These are phyloP conservation scores for Nakaseomyces uthaithaninus DNA, from an alignment of 1,139 yeast species.

Conservation along the genomic window DNA sequence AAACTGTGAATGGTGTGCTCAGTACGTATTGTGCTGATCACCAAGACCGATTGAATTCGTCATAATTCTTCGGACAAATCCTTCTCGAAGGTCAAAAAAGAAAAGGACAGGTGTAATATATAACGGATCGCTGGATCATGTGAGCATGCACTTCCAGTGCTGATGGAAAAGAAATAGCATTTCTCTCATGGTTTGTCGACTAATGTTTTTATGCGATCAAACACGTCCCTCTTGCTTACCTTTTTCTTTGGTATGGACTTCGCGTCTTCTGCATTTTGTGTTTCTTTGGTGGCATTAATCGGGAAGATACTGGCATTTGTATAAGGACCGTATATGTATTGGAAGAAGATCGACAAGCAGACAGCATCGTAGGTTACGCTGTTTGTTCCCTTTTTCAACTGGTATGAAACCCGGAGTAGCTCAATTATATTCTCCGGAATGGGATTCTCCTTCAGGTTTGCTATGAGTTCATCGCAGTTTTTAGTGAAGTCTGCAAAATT, in stretches of 20 bases:
- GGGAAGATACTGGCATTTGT: slow-evolving; percentile 10
- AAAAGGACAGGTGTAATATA: too few relatives aligned
- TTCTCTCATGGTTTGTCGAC: slow-evolving; percentile 21
- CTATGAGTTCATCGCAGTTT: slow-evolving; percentile 19
- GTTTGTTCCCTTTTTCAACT: slow-evolving; percentile 29
- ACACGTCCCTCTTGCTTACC: slow-evolving; percentile 31
- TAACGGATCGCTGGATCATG: too few relatives aligned
- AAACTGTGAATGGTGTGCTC: too few relatives aligned
- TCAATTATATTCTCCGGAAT: slow-evolving; percentile 18
- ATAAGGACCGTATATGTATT: slow-evolving; percentile 18
- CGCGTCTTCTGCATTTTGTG: neutral
- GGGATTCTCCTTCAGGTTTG: slow-evolving; percentile 15
- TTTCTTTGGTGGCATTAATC: neutral
- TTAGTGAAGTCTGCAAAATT: slow-evolving; percentile 22
- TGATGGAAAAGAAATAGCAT: too few relatives aligned
- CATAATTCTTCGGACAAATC: too few relatives aligned
- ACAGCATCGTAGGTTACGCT: slow-evolving; percentile 29
- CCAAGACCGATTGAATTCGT: too few relatives aligned
- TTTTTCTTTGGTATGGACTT: slow-evolving; percentile 19
- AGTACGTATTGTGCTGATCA: too few relatives aligned
- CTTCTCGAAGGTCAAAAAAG: too few relatives aligned
- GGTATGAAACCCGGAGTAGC: slow-evolving; percentile 24
- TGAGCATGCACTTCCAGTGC: too few relatives aligned
- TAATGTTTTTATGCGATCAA: slow-evolving; percentile 25
- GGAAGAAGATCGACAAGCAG: slow-evolving; percentile 28